These are phyloP conservation scores for Tritrichomonas musculus DNA, from an alignment of 208 protist genomes.

Conservation along the genomic window DNA sequence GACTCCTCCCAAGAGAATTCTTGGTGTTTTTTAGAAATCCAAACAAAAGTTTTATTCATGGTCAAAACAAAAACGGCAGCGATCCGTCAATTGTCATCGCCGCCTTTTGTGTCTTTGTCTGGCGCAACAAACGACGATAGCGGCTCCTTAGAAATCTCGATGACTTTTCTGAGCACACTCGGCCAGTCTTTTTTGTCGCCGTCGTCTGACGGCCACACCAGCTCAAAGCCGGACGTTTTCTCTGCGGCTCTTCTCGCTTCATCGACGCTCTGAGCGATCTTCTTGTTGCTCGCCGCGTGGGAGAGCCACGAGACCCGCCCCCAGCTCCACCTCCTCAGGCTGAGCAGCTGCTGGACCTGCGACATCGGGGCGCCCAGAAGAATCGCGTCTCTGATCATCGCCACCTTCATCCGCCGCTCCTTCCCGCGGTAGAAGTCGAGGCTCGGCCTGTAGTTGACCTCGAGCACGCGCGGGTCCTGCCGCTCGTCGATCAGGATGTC, in stretches of 20 bases:
- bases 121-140: too few relatives aligned
- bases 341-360: background rate
- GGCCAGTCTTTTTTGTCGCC: background rate
- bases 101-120: too few relatives aligned
- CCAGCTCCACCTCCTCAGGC: background rate
- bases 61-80: too few relatives aligned
- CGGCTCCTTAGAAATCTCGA: too few relatives aligned
- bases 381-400: constrained; percentile 12
- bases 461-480: background rate
- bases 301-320: background rate
- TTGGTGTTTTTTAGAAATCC: too few relatives aligned
- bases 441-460: constrained; percentile 12
- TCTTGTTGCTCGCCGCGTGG: background rate
- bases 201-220: background rate
- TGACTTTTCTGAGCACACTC: background rate
- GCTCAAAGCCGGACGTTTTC: background rate
- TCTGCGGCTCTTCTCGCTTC: background rate
- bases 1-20: too few relatives aligned
- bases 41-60: too few relatives aligned
- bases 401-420: background rate
- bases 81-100: too few relatives aligned
- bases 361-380: background rate
- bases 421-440: background rate
- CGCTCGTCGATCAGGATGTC: background rate
- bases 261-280: background rate